These are phyloP conservation scores for Eucalyptus curtisii DNA, from an alignment of 345 rosid genomes.

Conservation along the genomic window DNA sequence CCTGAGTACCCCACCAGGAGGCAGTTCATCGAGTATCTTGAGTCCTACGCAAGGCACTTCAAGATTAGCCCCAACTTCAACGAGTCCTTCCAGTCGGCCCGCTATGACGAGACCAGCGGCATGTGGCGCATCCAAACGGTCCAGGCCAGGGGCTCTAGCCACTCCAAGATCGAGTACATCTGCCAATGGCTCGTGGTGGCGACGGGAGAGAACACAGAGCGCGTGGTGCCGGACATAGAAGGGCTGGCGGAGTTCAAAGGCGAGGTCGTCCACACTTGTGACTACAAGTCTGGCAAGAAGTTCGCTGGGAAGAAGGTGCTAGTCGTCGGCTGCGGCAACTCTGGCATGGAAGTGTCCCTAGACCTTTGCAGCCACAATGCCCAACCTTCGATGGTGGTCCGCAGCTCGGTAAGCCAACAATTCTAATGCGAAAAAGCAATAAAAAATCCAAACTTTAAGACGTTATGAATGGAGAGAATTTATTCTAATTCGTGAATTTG, in stretches of 20 bases:
- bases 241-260: conserved; percentile 23
- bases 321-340: conserved; percentile 46
- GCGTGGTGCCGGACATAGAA: conserved; percentile 29
- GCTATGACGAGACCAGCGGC: conserved; percentile 17
- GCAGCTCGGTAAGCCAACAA: conserved; percentile 16
- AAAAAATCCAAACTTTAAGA: neutral
- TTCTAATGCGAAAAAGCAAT: neutral
- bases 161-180: conserved; percentile 21
- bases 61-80: conserved; percentile 22
- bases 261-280: conserved; percentile 22
- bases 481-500: neutral
- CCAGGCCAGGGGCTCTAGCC: neutral
- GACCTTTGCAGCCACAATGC: conserved; percentile 39
- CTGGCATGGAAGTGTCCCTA: conserved; percentile 45
- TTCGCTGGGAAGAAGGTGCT: conserved; percentile 24
- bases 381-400: conserved; percentile 29
- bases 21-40: conserved; percentile 34
- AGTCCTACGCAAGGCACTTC: conserved; percentile 22
- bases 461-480: neutral
- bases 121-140: conserved; percentile 29
- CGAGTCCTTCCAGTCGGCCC: conserved; percentile 22
- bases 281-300: conserved; percentile 23
- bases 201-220: conserved; percentile 43
- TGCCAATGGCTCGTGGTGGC: conserved; percentile 47
- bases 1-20: conserved; percentile 25